Evolutionary conservation across 345 rosid species (phyloP).

Genomic region (Dipteronia sinensis): DNA sequence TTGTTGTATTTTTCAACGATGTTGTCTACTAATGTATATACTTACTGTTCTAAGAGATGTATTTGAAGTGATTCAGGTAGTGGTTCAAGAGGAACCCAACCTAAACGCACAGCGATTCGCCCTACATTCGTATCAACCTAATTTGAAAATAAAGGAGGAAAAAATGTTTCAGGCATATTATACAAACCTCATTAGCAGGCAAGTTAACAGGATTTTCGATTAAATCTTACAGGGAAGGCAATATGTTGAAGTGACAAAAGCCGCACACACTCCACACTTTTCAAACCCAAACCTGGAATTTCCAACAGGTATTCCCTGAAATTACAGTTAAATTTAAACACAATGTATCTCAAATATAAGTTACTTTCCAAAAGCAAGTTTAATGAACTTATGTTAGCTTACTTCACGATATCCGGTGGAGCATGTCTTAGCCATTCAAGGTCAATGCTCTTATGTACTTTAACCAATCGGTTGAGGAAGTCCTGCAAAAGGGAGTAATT

Average conservation of each 20-base stretch:
- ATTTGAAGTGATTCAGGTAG: constrained; percentile 54
- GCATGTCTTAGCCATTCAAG: constrained; percentile 75
- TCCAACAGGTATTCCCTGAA: constrained; percentile 55
- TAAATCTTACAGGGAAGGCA: constrained; percentile 64
- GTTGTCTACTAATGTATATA: neutral
- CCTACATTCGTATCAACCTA: constrained; percentile 83
- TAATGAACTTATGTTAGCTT: constrained; percentile 19
- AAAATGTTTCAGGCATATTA: neutral
- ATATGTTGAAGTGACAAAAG: constrained; percentile 54
- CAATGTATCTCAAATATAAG: neutral
- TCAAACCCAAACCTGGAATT: constrained; percentile 59
- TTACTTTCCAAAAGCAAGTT: neutral
- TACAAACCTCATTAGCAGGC: neutral
- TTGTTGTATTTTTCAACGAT: neutral
- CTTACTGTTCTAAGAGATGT: constrained; percentile 62
- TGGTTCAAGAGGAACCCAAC: constrained; percentile 78
- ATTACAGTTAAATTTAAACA: neutral
- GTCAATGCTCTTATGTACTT: constrained; percentile 42
- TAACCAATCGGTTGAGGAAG: constrained; percentile 42
- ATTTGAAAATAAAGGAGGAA: neutral
- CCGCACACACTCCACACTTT: constrained; percentile 73
- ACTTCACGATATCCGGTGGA: constrained; percentile 62
- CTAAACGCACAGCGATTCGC: constrained; percentile 69
- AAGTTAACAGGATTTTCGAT: neutral
- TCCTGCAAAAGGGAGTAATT: constrained; percentile 28